Percentiles rank a stretch among this genome's conserved stretches.
Evolutionary conservation across 257 asterid genomes (phyloP).

Genomic region (Scutellaria galericulata): DNA sequence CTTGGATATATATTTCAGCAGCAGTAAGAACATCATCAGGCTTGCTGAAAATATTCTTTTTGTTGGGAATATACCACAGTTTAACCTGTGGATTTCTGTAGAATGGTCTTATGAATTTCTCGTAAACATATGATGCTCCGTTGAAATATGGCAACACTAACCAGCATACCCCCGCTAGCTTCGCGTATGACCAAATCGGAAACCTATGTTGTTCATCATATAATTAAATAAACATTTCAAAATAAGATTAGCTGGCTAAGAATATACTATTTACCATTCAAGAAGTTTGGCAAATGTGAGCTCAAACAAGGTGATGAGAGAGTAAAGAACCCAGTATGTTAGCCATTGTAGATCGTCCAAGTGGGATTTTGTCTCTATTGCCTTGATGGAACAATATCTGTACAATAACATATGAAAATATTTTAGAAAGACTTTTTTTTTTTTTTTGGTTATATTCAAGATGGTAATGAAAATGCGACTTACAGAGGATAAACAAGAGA

Average conservation of each 20-base stretch:
- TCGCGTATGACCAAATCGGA: constrained; percentile 85
- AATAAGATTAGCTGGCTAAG: too few species aligned
- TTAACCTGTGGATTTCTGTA: constrained; percentile 73
- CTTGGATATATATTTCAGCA: constrained; percentile 79
- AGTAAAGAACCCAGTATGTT: constrained; percentile 93
- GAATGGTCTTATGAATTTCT: constrained; percentile 79
- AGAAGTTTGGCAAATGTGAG: constrained; percentile 74
- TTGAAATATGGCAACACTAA: constrained; percentile 87
- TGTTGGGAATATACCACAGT: constrained; percentile 73
- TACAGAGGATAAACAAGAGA: constrained; percentile 93
- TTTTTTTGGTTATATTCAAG: background rate
- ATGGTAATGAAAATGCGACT: constrained; percentile 36
- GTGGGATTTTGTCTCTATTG: constrained; percentile 79
- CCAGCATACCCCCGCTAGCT: constrained; percentile 78
- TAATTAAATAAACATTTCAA: too few species aligned
- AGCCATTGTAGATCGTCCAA: constrained; percentile 94
- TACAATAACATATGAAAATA: background rate
- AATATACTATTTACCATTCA: constrained; percentile 54
- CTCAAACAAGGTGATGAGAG: constrained; percentile 80
- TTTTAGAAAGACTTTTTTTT: background rate
- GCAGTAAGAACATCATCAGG: constrained; percentile 78
- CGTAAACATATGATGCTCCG: constrained; percentile 85
- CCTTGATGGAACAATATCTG: constrained; percentile 81
- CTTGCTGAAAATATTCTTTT: constrained; percentile 65
- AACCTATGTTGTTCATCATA: constrained; percentile 45